phyloP scores from a whole-genome alignment of 208 protist genomes.

The Leishmania tarentolae region DNA sequence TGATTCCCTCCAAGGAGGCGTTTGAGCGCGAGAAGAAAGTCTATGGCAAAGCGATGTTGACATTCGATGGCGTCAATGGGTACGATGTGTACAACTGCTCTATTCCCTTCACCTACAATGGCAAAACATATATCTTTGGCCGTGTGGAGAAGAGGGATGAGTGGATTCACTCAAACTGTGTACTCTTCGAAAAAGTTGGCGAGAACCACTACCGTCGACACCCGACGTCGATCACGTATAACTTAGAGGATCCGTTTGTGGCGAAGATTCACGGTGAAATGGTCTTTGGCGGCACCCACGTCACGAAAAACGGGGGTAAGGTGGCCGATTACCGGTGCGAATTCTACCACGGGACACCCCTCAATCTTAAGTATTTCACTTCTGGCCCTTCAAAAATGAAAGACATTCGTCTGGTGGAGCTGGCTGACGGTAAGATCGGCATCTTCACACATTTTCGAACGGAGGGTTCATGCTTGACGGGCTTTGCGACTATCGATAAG shows the following conservation, averaged over 20 bases:
- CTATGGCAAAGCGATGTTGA: conserved; percentile 30
- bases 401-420: conserved; percentile 54
- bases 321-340: conserved; percentile 59
- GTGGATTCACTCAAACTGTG: conserved; percentile 53
- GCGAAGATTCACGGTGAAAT: conserved; percentile 62
- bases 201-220: conserved; percentile 41
- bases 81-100: conserved; percentile 75
- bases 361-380: conserved; percentile 50
- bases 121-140: conserved; percentile 59
- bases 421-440: conserved; percentile 49
- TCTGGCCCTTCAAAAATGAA: conserved; percentile 63
- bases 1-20: conserved; percentile 43
- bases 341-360: conserved; percentile 49
- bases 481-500: conserved; percentile 58
- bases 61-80: conserved; percentile 42
- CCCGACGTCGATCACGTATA: conserved; percentile 38
- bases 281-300: conserved; percentile 61
- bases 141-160: conserved; percentile 59
- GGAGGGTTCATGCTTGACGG: conserved; percentile 47
- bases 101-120: conserved; percentile 57
- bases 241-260: conserved; percentile 61
- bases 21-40: conserved; percentile 57
- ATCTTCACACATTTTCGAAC: conserved; percentile 66
- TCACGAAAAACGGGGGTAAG: conserved; percentile 45
- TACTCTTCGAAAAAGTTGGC: conserved; percentile 51